Base-by-base conservation (phyloP, 2,329 filamentous ascomycete genomes). In the Talaromyces verruculosus region DNA sequence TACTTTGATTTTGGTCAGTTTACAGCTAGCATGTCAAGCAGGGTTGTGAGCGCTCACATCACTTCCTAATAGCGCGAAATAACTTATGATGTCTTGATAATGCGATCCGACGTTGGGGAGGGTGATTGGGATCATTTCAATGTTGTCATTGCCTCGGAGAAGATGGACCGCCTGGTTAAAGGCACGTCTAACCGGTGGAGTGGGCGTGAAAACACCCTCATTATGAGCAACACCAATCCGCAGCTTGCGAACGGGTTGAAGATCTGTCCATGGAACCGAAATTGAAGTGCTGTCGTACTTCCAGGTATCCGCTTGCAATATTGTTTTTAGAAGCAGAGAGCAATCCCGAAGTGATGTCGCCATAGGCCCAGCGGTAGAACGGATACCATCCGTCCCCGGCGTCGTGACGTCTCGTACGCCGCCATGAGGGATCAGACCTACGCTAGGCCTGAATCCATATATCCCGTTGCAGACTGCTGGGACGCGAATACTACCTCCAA, bases 191-290 rank as follows among this genome's bases (percentile, higher is more conserved):
- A 66, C 30, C 28, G 64, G 64, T 19, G 64, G 64, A 30, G 58
- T 22, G 6, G 64, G 59, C 8, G 64, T 63, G 25, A 22, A 43
- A 28, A 62, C 33, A 28, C 64, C 64, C n/a, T 69, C 61, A 55
- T 62, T 58, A 2, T 59, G 47, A 19, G 33, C 57, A 41, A 68
- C 57, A n/a, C 64, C 66, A 2, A 68, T 43, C 13, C 53, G 57
- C 6, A 68, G 55, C 37, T 63, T 49, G 28, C 73, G 74, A n/a
- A n/a, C 8, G 10, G 49, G 79, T 87, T 72, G 86, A 43, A 41
- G 22, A n/a, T 59, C 25, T n/a, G 7, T 30, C 63, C 63, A 65
- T 33, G 57, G 33, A 28, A 65, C n/a, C 6, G 63, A 61, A 4
- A 61, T 25, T 13, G 43, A 35, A 39, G 43, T 61, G 28, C 43